A percentile compares a stretch with the other conserved stretches of the same genome.
These are phyloP conservation scores for Microcera coccophila DNA, from an alignment of 2,329 filamentous ascomycete species.

Conservation along the genomic window DNA sequence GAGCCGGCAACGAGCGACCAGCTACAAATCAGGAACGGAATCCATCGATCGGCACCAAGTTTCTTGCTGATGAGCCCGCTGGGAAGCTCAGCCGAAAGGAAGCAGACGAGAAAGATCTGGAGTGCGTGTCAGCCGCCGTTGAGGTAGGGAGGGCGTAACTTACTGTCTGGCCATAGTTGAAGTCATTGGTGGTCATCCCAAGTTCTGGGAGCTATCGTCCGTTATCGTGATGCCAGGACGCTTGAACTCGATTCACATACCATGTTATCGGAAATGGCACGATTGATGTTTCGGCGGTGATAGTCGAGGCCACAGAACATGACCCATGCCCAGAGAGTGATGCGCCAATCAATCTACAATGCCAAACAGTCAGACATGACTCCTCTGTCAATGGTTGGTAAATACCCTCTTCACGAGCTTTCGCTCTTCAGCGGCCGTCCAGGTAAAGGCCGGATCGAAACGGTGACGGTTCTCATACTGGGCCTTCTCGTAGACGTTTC, in stretches of 20 bases:
- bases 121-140: constrained; percentile 1
- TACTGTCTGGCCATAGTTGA: constrained; percentile 41
- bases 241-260: constrained; percentile 15
- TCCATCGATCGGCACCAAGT: constrained; percentile 46
- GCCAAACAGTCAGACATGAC: constrained; percentile 10
- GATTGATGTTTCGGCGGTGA: constrained; percentile 45
- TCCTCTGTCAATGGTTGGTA: neutral
- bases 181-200: constrained; percentile 43
- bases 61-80: constrained; percentile 49
- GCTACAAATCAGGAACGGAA: constrained; percentile 38
- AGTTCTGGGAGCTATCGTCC: constrained; percentile 32
- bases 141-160: constrained; percentile 7
- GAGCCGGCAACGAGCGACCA: constrained; percentile 40
- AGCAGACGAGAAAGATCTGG: constrained; percentile 42
- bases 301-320: constrained; percentile 48
- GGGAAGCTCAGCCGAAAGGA: constrained; percentile 46
- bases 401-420: constrained; percentile 43
- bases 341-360: constrained; percentile 45
- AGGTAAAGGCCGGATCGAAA: constrained; percentile 46
- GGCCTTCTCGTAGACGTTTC: constrained; percentile 50
- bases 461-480: constrained; percentile 59
- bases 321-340: constrained; percentile 40
- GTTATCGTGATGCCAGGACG: constrained; percentile 1
- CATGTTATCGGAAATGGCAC: constrained; percentile 39
- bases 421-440: constrained; percentile 47